A percentile compares a stretch with the other conserved stretches of the same genome.
phyloP scores from a whole-genome alignment of 495 filamentous ascomycete genomes.

The Podospora pseudoanserina region DNA sequence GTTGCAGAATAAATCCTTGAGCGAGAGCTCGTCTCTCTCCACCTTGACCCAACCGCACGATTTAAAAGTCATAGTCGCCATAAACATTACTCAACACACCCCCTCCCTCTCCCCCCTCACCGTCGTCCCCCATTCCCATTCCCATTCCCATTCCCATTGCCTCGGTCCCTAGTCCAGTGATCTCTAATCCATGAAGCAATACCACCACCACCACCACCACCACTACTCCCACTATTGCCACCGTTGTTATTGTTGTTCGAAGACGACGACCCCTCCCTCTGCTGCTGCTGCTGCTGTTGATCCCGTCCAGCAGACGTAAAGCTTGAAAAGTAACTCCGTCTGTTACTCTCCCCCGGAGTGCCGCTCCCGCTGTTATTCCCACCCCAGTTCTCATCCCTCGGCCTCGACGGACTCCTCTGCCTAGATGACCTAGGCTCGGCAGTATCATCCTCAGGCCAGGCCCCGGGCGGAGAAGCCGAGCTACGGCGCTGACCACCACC shows the following conservation, averaged over 20 bases:
- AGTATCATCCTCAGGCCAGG: not conserved
- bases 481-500: not conserved
- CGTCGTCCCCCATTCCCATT: not conserved
- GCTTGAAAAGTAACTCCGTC: not conserved
- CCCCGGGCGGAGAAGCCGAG: not conserved
- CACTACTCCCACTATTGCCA: not conserved
- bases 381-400: not conserved
- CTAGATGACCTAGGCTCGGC: not conserved
- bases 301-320: not conserved
- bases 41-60: not conserved
- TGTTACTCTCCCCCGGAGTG: not conserved
- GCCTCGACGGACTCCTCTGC: not conserved
- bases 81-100: not conserved
- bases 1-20: no score
- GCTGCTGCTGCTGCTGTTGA: not conserved
- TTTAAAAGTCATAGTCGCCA: not conserved
- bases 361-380: not conserved
- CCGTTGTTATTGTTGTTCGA: not conserved
- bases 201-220: not conserved
- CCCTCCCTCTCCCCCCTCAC: not conserved
- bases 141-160: not conserved
- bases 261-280: not conserved
- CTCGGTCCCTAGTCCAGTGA: not conserved
- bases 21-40: no score
- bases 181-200: conserved; percentile 1